These are phyloP conservation scores for Theileria orientalis DNA, from an alignment of 169 alveolate genomes.

Conservation along the genomic window DNA sequence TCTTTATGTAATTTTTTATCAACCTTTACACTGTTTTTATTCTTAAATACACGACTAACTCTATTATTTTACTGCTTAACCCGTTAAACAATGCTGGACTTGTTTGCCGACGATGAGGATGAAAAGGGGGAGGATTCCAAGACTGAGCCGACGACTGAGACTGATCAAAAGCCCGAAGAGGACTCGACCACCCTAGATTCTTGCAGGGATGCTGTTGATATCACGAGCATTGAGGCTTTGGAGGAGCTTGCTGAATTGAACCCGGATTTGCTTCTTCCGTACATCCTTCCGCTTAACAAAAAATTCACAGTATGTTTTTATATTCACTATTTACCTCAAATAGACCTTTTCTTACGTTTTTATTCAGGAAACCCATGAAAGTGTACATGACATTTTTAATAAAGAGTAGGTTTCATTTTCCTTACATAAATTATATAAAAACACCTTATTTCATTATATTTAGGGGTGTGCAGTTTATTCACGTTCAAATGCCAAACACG, in stretches of 20 bases:
- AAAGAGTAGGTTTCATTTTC: conserved; percentile 35
- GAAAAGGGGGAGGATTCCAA: conserved; percentile 2
- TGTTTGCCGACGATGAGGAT: conserved; percentile 28
- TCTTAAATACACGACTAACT: neutral
- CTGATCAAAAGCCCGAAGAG: neutral
- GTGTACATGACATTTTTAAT: conserved; percentile 33
- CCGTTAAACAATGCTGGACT: conserved; percentile 14
- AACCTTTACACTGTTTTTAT: conserved; percentile 4
- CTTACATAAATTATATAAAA: neutral
- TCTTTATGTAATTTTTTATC: too few relatives aligned
- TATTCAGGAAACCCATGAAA: conserved; percentile 7
- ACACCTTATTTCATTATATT: neutral
- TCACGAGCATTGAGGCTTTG: conserved; percentile 49
- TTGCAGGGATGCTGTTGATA: conserved; percentile 41
- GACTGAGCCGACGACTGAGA: neutral
- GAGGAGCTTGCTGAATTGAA: conserved; percentile 39
- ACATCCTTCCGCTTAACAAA: conserved; percentile 37
- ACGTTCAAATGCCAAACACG: conserved; percentile 64
- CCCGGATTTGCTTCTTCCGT: conserved; percentile 42
- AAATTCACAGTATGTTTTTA: conserved; percentile 23
- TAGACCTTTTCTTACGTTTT: neutral
- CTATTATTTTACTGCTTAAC: neutral
- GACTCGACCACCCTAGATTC: neutral
- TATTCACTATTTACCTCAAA: neutral
- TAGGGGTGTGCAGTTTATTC: conserved; percentile 61